phyloP scores from a whole-genome alignment of 345 rosid species.

The Euphorbia tirucalli region DNA sequence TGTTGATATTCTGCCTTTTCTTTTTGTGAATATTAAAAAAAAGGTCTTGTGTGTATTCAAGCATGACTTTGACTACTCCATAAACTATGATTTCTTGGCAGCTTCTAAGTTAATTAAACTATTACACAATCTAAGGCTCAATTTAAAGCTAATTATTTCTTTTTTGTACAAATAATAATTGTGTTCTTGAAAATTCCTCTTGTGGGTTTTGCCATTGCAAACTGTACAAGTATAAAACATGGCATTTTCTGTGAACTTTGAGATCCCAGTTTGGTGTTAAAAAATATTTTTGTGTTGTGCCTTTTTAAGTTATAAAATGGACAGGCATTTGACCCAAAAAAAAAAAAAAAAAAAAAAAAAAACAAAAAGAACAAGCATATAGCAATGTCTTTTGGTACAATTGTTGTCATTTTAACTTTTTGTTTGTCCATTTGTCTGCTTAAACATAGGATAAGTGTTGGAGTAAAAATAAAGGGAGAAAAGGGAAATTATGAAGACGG shows the following conservation, averaged over 20 bases:
- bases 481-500: constrained; percentile 9
- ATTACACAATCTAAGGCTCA: neutral
- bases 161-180: too few relatives aligned
- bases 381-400: neutral
- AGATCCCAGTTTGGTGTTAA: neutral
- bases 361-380: neutral
- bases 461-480: constrained; percentile 25
- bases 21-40: neutral
- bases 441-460: neutral
- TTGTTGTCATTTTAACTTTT: constrained; percentile 8
- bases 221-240: neutral
- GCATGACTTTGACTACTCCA: neutral
- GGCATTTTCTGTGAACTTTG: neutral
- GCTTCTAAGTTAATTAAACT: constrained; percentile 10
- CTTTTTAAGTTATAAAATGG: neutral
- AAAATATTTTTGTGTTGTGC: neutral
- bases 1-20: neutral
- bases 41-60: neutral
- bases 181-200: neutral
- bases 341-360: neutral
- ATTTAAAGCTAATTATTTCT: neutral
- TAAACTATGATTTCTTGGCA: neutral
- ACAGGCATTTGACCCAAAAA: neutral
- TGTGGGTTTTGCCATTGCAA: neutral
- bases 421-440: constrained; percentile 10